Percentiles rank a stretch among this genome's conserved stretches.
phyloP scores from a whole-genome alignment of 2,329 filamentous ascomycete genomes.

The Calonectria crousiana region DNA sequence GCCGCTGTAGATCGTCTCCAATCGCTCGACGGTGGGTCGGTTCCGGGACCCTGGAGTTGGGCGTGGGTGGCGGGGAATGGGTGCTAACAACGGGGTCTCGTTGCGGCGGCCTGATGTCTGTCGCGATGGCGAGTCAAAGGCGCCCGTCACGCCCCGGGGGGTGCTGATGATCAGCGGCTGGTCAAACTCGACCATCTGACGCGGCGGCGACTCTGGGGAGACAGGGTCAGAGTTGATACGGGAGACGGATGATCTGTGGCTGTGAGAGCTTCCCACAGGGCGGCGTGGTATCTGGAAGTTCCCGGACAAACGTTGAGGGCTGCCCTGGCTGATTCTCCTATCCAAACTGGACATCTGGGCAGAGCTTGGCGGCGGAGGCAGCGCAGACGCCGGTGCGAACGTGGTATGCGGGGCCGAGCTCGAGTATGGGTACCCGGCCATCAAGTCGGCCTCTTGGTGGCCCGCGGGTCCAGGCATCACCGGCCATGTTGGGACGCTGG shows the following conservation, averaged over 20 bases:
- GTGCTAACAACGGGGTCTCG: constrained; percentile 64
- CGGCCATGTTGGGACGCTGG: constrained; percentile 62
- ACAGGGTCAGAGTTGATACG: constrained; percentile 38
- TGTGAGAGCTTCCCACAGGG: constrained; percentile 52
- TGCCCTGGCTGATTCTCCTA: constrained; percentile 52
- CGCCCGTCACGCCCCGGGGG: constrained; percentile 66
- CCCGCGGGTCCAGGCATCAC: constrained; percentile 45
- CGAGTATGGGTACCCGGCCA: constrained; percentile 55
- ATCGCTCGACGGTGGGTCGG: constrained; percentile 63
- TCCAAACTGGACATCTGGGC: constrained; percentile 55
- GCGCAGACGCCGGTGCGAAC: constrained; percentile 49
- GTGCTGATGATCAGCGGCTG: constrained; percentile 73
- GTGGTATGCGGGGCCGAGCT: constrained; percentile 51
- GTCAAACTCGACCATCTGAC: constrained; percentile 51
- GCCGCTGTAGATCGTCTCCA: constrained; percentile 68
- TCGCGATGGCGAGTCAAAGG: constrained; percentile 60
- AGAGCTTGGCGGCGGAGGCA: constrained; percentile 54
- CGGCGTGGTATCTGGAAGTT: constrained; percentile 56
- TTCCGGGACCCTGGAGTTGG: constrained; percentile 47
- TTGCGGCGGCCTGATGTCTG: constrained; percentile 47
- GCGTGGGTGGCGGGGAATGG: constrained; percentile 64
- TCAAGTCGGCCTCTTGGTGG: constrained; percentile 32
- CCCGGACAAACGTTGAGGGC: constrained; percentile 58
- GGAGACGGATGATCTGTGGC: constrained; percentile 33
- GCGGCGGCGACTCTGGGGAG: constrained; percentile 23